Evolutionary conservation across 176 grass and related monocot species (phyloP).

Genomic region (Oryza nivara): DNA sequence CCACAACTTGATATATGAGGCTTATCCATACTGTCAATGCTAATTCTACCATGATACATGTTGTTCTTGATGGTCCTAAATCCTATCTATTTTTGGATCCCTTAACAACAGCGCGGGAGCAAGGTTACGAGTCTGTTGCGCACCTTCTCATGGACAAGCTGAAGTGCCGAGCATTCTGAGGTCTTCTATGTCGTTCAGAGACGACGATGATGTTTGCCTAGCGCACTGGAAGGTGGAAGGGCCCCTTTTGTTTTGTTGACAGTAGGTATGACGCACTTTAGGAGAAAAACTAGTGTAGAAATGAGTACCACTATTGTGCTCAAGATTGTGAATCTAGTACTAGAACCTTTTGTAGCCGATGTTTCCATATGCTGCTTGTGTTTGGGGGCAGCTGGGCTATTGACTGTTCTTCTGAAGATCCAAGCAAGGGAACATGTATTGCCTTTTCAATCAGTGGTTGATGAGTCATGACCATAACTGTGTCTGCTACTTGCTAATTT

Average conservation of each 20-base stretch:
- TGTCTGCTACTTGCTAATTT: slow-evolving; percentile 5
- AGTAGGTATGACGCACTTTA: not conserved
- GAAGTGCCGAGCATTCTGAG: slow-evolving; percentile 47
- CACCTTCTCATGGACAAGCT: slow-evolving; percentile 90
- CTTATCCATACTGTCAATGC: not conserved
- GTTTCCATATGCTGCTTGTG: not conserved
- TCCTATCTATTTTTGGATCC: not conserved
- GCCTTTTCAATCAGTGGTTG: not conserved
- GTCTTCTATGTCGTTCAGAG: slow-evolving; percentile 29
- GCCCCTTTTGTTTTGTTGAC: not conserved
- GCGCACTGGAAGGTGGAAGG: not conserved
- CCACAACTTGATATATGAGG: not conserved
- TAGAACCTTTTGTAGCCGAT: not conserved
- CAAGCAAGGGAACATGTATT: not conserved
- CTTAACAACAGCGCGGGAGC: slow-evolving; percentile 55
- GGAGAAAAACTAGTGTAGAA: not conserved
- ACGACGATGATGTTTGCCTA: not conserved
- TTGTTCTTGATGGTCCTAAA: slow-evolving; percentile 21
- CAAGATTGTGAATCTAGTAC: slow-evolving; percentile 15
- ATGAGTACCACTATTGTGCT: not conserved
- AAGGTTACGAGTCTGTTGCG: slow-evolving; percentile 79
- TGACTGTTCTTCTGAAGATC: not conserved
- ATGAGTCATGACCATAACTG: not conserved
- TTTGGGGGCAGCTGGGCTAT: not conserved
- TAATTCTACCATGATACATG: not conserved